Conservation (phyloP, 768 basidiomycete genomes). For the Pleurotus sapidus region DNA sequence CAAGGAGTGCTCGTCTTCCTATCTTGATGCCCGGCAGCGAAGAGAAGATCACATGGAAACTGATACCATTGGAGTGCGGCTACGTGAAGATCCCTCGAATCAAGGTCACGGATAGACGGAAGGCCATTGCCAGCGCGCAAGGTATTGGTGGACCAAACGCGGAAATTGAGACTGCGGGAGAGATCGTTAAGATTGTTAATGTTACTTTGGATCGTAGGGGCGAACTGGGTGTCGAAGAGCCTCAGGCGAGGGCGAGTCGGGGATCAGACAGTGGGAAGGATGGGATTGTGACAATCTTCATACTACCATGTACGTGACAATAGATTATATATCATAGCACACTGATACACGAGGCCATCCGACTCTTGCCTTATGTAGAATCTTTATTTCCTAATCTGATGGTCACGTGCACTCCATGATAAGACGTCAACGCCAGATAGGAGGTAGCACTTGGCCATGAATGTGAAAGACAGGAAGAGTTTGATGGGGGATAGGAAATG, state of each 20-base stretch:
- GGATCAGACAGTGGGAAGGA: neutral
- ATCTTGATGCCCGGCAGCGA: constrained; percentile 74
- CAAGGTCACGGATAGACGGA: constrained; percentile 53
- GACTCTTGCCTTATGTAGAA: too few species aligned
- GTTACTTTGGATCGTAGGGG: constrained; percentile 36
- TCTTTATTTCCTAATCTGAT: too few species aligned
- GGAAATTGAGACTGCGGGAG: constrained; percentile 36
- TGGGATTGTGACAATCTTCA: neutral
- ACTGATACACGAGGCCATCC: too few species aligned
- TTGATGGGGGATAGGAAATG: too few species aligned
- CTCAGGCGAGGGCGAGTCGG: neutral
- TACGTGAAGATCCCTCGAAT: constrained; percentile 59
- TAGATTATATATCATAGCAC: neutral
- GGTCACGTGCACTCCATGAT: too few species aligned
- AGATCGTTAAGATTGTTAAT: constrained; percentile 53
- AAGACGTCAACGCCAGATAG: too few species aligned
- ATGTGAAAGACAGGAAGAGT: too few species aligned
- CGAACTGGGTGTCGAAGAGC: constrained; percentile 8
- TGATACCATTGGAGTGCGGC: constrained; percentile 77
- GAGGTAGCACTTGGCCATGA: too few species aligned
- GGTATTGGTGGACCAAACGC: constrained; percentile 20
- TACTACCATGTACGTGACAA: neutral
- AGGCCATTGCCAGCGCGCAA: constrained; percentile 24
- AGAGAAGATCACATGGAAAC: constrained; percentile 60
- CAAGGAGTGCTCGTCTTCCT: constrained; percentile 64